A percentile compares a stretch with the other conserved stretches of the same genome.
These are phyloP conservation scores for Flueggea neowawraea DNA, from an alignment of 441 rosid species.

Conservation along the genomic window DNA sequence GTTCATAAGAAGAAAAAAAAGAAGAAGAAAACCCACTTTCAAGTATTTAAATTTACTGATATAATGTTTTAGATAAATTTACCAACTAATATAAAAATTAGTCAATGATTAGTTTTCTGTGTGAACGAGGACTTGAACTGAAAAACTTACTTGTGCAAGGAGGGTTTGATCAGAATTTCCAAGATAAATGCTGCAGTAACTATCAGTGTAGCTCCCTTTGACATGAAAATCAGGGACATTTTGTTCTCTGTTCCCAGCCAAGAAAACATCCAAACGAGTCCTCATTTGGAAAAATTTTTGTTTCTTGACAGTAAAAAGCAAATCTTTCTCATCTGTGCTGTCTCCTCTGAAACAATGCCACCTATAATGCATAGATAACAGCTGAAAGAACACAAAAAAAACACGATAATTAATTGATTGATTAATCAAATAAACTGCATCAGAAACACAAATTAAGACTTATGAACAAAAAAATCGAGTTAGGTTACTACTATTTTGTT, in stretches of 20 bases:
- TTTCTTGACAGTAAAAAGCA: slow-evolving; percentile 41
- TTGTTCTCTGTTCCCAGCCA: slow-evolving; percentile 35
- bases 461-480: too few relatives aligned
- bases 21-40: too few relatives aligned
- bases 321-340: slow-evolving; percentile 35
- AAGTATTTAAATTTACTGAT: too few relatives aligned
- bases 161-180: slow-evolving; percentile 38
- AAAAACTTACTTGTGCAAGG: slow-evolving; percentile 35
- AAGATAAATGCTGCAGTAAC: slow-evolving; percentile 40
- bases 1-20: too few relatives aligned
- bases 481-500: too few relatives aligned
- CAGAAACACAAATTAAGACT: neutral
- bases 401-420: slow-evolving; percentile 10
- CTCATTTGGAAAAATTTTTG: slow-evolving; percentile 39
- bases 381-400: slow-evolving; percentile 12
- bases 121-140: too few relatives aligned
- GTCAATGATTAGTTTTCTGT: too few relatives aligned
- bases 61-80: too few relatives aligned
- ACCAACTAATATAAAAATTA: too few relatives aligned
- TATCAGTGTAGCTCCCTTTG: slow-evolving; percentile 46
- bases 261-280: slow-evolving; percentile 44
- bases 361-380: slow-evolving; percentile 23
- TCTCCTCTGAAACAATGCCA: slow-evolving; percentile 57
- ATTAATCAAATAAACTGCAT: neutral
- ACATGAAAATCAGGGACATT: slow-evolving; percentile 43